Evolutionary conservation across 495 filamentous ascomycete genomes (phyloP).

Genomic region (Penicillium ochrochloron): DNA sequence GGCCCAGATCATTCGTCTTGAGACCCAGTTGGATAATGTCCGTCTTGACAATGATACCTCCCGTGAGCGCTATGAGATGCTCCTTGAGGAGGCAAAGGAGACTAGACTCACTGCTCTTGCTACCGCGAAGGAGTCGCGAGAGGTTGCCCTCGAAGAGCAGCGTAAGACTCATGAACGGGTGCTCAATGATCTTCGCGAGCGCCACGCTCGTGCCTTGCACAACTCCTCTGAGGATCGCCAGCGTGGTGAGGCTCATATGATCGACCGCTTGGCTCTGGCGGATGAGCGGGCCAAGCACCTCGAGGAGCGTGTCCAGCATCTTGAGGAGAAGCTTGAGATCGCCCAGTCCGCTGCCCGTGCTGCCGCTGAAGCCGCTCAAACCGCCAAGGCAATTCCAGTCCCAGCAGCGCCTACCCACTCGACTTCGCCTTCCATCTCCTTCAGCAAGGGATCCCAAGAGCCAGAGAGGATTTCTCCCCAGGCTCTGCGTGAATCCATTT

Average conservation of each 20-base stretch:
- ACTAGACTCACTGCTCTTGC: slow-evolving; percentile 54
- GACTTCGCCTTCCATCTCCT: slow-evolving; percentile 50
- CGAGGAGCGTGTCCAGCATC: slow-evolving; percentile 76
- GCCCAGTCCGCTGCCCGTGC: slow-evolving; percentile 88
- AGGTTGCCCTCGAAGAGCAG: slow-evolving; percentile 68
- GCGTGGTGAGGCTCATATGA: slow-evolving; percentile 66
- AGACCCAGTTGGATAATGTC: slow-evolving; percentile 71
- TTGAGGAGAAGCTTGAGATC: slow-evolving; percentile 89
- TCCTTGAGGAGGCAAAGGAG: slow-evolving; percentile 74
- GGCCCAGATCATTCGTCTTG: slow-evolving; percentile 67
- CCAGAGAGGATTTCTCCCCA: slow-evolving; percentile 91
- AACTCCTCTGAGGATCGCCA: slow-evolving; percentile 75
- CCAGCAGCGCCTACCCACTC: slow-evolving; percentile 34
- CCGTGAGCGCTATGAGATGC: slow-evolving; percentile 72
- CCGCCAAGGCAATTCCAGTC: slow-evolving; percentile 50
- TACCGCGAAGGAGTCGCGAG: slow-evolving; percentile 62
- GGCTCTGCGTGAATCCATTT: slow-evolving; percentile 91
- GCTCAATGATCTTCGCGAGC: slow-evolving; percentile 61
- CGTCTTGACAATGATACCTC: slow-evolving; percentile 74
- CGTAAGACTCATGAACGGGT: slow-evolving; percentile 72
- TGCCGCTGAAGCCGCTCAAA: slow-evolving; percentile 81
- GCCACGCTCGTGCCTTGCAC: slow-evolving; percentile 73
- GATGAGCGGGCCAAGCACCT: slow-evolving; percentile 79
- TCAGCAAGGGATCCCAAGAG: slow-evolving; percentile 52
- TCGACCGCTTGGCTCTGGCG: slow-evolving; percentile 74